These are phyloP conservation scores for Galerina sulciceps DNA, from an alignment of 768 basidiomycete species.

Conservation along the genomic window DNA sequence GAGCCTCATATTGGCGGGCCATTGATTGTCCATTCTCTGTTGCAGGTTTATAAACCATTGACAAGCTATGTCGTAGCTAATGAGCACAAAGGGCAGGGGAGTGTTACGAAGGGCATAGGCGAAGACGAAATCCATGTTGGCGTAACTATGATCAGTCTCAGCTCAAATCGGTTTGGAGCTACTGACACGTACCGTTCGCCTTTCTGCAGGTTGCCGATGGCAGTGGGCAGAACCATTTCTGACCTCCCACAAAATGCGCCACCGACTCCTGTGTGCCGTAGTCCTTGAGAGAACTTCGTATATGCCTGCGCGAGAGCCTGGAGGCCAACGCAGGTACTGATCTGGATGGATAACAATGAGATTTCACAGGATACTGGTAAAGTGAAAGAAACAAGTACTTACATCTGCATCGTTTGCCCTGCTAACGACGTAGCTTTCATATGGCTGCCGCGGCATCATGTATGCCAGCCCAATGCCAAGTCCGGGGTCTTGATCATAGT, in stretches of 20 bases:
- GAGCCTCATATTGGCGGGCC: background rate
- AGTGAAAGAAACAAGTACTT: background rate
- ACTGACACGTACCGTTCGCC: conserved; percentile 29
- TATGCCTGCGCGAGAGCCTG: conserved; percentile 27
- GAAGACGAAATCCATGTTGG: conserved; percentile 30
- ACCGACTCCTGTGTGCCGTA: conserved; percentile 27
- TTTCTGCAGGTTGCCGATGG: conserved; percentile 33
- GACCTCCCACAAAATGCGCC: conserved; percentile 25
- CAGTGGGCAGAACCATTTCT: conserved; percentile 25
- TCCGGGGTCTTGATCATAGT: conserved; percentile 1
- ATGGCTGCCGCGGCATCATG: background rate
- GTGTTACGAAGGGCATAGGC: background rate
- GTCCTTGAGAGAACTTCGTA: conserved; percentile 22
- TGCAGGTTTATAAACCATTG: conserved; percentile 26
- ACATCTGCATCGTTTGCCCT: conserved; percentile 8
- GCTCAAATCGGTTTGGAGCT: background rate
- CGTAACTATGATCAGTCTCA: conserved; percentile 19
- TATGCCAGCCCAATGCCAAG: conserved; percentile 2
- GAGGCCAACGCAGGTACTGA: conserved; percentile 31
- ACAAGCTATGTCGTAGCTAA: conserved; percentile 35
- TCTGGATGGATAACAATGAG: conserved; percentile 9
- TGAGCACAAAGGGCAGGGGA: background rate
- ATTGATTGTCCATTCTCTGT: conserved; percentile 10
- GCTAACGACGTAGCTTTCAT: background rate
- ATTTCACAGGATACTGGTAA: background rate